Base-by-base conservation (phyloP, 495 filamentous ascomycete genomes). In the Hypoxylon fuscum region DNA sequence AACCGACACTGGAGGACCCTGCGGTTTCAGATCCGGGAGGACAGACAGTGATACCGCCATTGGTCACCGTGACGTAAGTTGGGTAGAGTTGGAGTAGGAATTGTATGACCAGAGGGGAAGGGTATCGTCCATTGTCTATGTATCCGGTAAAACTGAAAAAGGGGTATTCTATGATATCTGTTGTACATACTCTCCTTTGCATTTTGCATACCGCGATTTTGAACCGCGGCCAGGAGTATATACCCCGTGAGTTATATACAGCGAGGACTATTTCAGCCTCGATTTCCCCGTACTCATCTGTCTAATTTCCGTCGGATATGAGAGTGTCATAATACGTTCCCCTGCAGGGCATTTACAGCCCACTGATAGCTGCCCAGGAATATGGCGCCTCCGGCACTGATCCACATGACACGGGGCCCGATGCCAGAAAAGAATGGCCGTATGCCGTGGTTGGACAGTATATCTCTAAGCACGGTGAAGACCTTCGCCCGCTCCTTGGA, bases 361-460 rank as follows among this genome's bases (percentile, higher is more conserved):
- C 87, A 93, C 75, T 98, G 93, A 76, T 97, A 99, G 67, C 90
- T 96, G 1, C 95, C 95, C 72, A 99, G 75, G 77, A 99, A 99
- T 31, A 99, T 89, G 1, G 93, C 92, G 11, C 95, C 95, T 2
- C 95, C 95, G 58, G 87, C 87, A 63, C 89, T 92, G 73, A 99
- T 99, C 93, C 96, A 98, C 69, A 93, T 83, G 18, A 96, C 85
- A 43, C 95, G 77, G 0, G 95, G 95, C 38, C 90, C 92, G 61
- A 98, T 88, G 0, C 95, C 95, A 7, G 87, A 84, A 76, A 96
- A 96, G 72, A 97, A 93, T 14, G 90, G 91, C 46, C 86, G 80
- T 4, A 86, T 65, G 1, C 96, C 96, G 55, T 84, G 81, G 63
- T 91, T 87, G 41, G 76, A 78, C 62, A 91, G 77, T 37, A 98